A percentile compares a stretch with the other conserved stretches of the same genome.
Evolutionary conservation across 2,329 filamentous ascomycete species (phyloP).

Genomic region (Penicillium sp.): DNA sequence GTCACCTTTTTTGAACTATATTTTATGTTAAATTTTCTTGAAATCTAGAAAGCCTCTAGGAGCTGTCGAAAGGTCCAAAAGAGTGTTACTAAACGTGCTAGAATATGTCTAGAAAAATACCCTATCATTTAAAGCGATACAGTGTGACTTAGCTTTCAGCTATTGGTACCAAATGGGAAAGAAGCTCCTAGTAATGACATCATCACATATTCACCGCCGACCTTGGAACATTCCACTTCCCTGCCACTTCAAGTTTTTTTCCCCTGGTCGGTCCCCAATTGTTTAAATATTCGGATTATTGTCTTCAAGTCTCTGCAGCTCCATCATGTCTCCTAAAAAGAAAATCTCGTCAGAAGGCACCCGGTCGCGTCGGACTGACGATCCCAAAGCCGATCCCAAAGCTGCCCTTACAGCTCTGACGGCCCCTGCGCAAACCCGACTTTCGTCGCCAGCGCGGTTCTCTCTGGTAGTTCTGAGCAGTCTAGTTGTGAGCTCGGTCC

Average conservation of each 20-base stretch:
- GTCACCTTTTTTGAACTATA: not conserved
- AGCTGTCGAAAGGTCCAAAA: too few species aligned
- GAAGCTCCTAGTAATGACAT: constrained; percentile 30
- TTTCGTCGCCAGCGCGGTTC: constrained; percentile 43
- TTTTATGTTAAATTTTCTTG: constrained; percentile 4
- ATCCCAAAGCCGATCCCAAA: constrained; percentile 15
- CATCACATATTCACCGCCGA: constrained; percentile 35
- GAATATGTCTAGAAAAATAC: too few species aligned
- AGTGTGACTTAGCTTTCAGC: too few species aligned
- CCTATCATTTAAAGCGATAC: too few species aligned
- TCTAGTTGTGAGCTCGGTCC: constrained; percentile 61
- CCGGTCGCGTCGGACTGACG: constrained; percentile 6
- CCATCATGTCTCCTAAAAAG: constrained; percentile 18
- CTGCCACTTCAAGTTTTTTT: constrained; percentile 1
- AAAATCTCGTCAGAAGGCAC: constrained; percentile 17
- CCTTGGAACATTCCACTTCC: constrained; percentile 9
- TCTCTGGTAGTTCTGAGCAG: constrained; percentile 50
- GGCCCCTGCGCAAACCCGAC: constrained; percentile 13
- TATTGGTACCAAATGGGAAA: not conserved
- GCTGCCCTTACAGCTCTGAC: constrained; percentile 10
- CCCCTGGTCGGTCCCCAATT: not conserved
- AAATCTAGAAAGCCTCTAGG: not conserved
- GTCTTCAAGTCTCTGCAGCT: not conserved
- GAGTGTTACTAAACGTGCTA: too few species aligned
- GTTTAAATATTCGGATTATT: not conserved